phyloP scores from a whole-genome alignment of 2,329 filamentous ascomycete genomes.

The Pestalotiopsis sp. region DNA sequence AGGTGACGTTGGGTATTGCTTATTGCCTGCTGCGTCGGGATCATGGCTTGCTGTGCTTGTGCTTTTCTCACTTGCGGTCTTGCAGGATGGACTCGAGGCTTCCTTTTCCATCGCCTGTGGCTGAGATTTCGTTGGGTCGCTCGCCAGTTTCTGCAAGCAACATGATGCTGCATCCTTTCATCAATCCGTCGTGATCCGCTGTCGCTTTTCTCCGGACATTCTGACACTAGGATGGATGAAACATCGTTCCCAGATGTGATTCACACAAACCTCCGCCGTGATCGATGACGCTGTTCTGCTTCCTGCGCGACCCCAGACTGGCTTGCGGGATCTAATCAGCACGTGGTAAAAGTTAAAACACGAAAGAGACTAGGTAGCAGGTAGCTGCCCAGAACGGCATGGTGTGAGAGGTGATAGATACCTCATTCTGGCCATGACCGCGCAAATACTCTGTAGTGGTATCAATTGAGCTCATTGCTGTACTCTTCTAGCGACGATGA shows the following conservation, averaged over 20 bases:
- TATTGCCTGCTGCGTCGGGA: neutral
- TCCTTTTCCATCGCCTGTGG: neutral
- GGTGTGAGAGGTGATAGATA: neutral
- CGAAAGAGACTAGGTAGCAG: neutral
- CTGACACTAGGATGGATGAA: neutral
- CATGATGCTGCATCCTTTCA: too few species aligned
- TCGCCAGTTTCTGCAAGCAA: neutral
- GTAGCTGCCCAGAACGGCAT: neutral
- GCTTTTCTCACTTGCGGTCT: neutral
- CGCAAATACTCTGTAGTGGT: neutral
- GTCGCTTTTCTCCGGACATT: neutral
- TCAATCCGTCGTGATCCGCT: too few species aligned
- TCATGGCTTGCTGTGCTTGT: neutral
- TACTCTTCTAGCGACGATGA: neutral
- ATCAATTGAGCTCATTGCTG: neutral
- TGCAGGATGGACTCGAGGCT: neutral
- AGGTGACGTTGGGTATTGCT: neutral
- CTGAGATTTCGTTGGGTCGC: neutral
- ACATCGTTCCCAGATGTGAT: neutral
- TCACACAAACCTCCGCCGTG: neutral
- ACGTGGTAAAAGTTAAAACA: conserved; percentile 6
- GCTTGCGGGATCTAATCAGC: conserved; percentile 5
- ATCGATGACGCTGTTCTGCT: conserved; percentile 4
- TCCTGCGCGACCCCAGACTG: neutral
- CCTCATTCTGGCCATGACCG: neutral